A percentile compares a stretch with the other conserved stretches of the same genome.
Conservation (phyloP, 2,329 filamentous ascomycete species). For the Mariannaea sp. region DNA sequence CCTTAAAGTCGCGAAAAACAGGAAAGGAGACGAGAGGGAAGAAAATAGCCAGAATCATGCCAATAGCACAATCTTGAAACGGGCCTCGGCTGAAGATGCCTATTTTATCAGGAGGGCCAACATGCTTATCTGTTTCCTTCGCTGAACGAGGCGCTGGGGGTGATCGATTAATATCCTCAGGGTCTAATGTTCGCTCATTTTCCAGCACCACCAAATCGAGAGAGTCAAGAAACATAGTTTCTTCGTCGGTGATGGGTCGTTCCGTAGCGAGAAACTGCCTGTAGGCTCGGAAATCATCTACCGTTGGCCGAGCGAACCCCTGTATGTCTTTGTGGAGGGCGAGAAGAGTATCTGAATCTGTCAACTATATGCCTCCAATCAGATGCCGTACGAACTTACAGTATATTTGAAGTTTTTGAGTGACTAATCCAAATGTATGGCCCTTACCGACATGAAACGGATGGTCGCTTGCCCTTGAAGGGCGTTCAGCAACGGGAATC, state of each 20-base stretch:
- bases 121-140: background rate
- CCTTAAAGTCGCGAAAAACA: constrained; percentile 60
- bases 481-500: constrained; percentile 63
- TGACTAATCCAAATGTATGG: background rate
- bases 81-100: constrained; percentile 1
- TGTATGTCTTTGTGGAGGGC: constrained; percentile 61
- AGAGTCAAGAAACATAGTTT: constrained; percentile 63
- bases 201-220: constrained; percentile 53
- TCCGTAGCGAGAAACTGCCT: constrained; percentile 60
- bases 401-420: constrained; percentile 66
- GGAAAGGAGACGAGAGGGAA: constrained; percentile 63
- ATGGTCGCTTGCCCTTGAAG: constrained; percentile 43
- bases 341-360: constrained; percentile 58
- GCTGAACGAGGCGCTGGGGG: constrained; percentile 17
- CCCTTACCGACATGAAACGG: constrained; percentile 6
- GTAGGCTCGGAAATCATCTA: constrained; percentile 53
- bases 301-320: constrained; percentile 53
- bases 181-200: constrained; percentile 9
- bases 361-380: constrained; percentile 9
- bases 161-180: constrained; percentile 7
- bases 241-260: constrained; percentile 60
- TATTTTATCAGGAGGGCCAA: background rate
- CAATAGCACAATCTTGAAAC: constrained; percentile 21
- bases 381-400: constrained; percentile 51
- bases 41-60: constrained; percentile 47